Evolutionary conservation across 1,284 basidiomycete genomes (phyloP), one percentile per base, ranked within the genome.

Genomic region (Sanghuangporus weigelae): DNA sequence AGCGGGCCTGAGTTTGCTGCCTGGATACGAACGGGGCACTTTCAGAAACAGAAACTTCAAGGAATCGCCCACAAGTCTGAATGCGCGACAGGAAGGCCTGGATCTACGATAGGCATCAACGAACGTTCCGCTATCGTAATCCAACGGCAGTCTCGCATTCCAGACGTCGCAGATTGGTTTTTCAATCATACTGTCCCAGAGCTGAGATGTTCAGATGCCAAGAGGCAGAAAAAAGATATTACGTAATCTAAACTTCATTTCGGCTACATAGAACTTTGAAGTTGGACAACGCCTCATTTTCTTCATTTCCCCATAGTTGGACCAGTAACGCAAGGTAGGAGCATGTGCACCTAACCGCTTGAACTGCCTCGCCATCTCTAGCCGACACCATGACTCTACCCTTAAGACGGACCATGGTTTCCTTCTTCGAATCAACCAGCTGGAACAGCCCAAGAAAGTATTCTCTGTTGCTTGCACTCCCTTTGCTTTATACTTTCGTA

Each of bases 21-120:
- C 21, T 12, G 39, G 61, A 49, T 57, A 53, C 14, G 49, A 11
- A 3, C 56, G 46, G 14, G 61, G 55, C 19, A 63, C 31, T 8
- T 51, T 58, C 23, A 63, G 12, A 19, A 63, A 57, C 3, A 63
- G 36, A 36, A 63, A 63, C 38, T 55, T 55, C 23, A 48, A 39
- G 14, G 61, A 50, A 21, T 63, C 48, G 48, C 51, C 44, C n/a
- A 63, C 56, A 7, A 63, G 54, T 12, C 61, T 51, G 40, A 44
- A 55, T 23, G 61, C 61, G 12, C 61, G 55, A 36, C 56, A 63
- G 0, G 51, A 48, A 16, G 10, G 23, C 7, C 16, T 11, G 6
- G 39, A 1, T 14, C 46, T 7, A 31, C 39, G 23, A n/a, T 38
- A 4, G 26, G n/a, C 56, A 26, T 57, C 19, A 26, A 57, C 7